Evolutionary conservation across 164 flowering plant species (phyloP).

Genomic region (Nelumbo lutea): DNA sequence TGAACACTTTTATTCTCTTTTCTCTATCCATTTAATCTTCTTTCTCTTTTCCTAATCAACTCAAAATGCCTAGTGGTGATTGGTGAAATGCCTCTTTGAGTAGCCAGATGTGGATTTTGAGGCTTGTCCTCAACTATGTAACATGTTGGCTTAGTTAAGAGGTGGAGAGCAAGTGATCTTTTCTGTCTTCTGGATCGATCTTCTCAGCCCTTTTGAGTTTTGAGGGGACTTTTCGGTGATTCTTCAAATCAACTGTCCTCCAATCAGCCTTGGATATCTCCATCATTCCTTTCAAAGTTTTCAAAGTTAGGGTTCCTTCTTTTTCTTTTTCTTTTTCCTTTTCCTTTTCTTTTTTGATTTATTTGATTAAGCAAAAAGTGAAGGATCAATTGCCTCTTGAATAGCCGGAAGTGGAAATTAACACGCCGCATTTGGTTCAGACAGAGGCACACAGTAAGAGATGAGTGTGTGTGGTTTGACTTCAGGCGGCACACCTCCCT

Average conservation of each 20-base stretch:
- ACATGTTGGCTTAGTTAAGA: conserved; percentile 29
- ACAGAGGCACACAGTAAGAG: conserved; percentile 24
- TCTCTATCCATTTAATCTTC: background rate
- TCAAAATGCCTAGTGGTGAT: too few species aligned
- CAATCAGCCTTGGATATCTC: conserved; percentile 26
- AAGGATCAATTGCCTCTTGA: conserved; percentile 13
- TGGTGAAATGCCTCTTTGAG: background rate
- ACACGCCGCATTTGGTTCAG: conserved; percentile 25
- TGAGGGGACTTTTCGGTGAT: conserved; percentile 17
- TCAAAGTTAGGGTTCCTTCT: background rate
- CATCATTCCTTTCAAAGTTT: too few species aligned
- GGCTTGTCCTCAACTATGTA: too few species aligned
- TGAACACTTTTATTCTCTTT: too few species aligned
- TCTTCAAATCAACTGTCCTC: conserved; percentile 11
- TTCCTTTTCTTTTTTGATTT: background rate
- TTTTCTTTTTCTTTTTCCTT: too few species aligned
- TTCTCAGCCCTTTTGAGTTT: conserved; percentile 15
- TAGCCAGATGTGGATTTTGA: background rate
- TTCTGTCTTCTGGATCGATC: background rate
- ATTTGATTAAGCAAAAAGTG: background rate
- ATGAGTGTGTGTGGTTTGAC: background rate
- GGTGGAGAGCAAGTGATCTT: conserved; percentile 18
- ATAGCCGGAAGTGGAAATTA: conserved; percentile 14
- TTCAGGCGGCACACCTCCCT: background rate
- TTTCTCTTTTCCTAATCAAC: too few species aligned